phyloP scores from a whole-genome alignment of 2,329 filamentous ascomycete genomes.

The Alternaria rosae region DNA sequence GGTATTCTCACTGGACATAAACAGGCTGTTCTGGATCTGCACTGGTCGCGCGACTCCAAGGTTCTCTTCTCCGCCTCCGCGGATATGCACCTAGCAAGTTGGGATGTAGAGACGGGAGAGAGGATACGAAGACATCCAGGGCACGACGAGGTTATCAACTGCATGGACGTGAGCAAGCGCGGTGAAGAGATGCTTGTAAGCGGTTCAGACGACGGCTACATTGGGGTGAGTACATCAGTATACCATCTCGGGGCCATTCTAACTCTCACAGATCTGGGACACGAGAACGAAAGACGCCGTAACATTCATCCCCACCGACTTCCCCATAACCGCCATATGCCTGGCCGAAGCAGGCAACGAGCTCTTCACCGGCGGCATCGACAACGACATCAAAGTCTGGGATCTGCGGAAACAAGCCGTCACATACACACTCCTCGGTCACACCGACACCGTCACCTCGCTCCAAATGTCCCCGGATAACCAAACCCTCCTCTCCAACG shows the following conservation, averaged over 20 bases:
- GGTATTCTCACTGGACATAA: slow-evolving; percentile 87
- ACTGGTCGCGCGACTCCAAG: slow-evolving; percentile 95
- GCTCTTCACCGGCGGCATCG: slow-evolving; percentile 91
- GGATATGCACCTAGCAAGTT: slow-evolving; percentile 91
- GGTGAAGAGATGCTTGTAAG: slow-evolving; percentile 91
- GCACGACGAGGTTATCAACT: slow-evolving; percentile 95
- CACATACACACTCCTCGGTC: slow-evolving; percentile 86
- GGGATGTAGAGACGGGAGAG: slow-evolving; percentile 91
- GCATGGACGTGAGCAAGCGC: slow-evolving; percentile 84
- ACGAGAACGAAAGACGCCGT: slow-evolving; percentile 87
- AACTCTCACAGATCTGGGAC: slow-evolving; percentile 77
- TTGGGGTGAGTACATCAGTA: slow-evolving; percentile 62
- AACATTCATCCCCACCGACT: slow-evolving; percentile 88
- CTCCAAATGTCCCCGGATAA: slow-evolving; percentile 91
- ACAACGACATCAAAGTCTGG: slow-evolving; percentile 98
- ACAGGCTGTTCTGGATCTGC: slow-evolving; percentile 87
- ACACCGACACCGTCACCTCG: slow-evolving; percentile 91
- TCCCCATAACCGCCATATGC: slow-evolving; percentile 89
- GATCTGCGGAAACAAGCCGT: slow-evolving; percentile 91
- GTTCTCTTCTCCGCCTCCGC: slow-evolving; percentile 92
- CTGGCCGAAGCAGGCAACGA: slow-evolving; percentile 95
- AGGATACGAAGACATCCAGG: slow-evolving; percentile 91
- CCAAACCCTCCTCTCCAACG: slow-evolving; percentile 87
- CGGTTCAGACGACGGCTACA: slow-evolving; percentile 90
- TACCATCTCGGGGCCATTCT: slow-evolving; percentile 5